A percentile compares a stretch with the other conserved stretches of the same genome.
These are phyloP conservation scores for Tausonia pullulans DNA, from an alignment of 1,284 basidiomycete genomes.

Conservation along the genomic window DNA sequence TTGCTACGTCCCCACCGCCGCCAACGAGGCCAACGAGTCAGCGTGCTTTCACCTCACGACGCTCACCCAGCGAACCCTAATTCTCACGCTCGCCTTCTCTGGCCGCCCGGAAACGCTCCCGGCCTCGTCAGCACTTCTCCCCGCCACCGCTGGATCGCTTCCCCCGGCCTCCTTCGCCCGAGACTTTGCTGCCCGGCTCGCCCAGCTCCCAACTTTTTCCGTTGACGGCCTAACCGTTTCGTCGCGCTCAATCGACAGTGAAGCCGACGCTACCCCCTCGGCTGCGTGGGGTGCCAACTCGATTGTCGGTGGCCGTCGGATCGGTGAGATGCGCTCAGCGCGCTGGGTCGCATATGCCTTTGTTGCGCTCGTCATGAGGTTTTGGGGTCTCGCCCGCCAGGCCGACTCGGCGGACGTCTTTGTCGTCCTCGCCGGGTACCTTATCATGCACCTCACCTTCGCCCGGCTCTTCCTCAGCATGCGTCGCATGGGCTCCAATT, in stretches of 20 bases:
- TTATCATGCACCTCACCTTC: slow-evolving; percentile 93
- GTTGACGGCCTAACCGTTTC: slow-evolving; percentile 30
- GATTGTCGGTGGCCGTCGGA: slow-evolving; percentile 19
- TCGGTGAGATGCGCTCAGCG: slow-evolving; percentile 50
- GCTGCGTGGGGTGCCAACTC: slow-evolving; percentile 11
- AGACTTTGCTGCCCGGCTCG: slow-evolving; percentile 1
- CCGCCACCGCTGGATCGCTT: neutral
- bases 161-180: slow-evolving; percentile 42
- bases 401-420: slow-evolving; percentile 94
- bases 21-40: neutral
- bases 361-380: slow-evolving; percentile 64
- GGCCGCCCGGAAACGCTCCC: slow-evolving; percentile 9
- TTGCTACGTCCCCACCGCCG: slow-evolving; percentile 12
- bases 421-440: slow-evolving; percentile 86
- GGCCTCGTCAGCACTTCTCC: slow-evolving; percentile 3
- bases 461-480: slow-evolving; percentile 79
- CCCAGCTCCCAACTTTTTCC: slow-evolving; percentile 17
- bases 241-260: neutral
- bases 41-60: slow-evolving; percentile 14
- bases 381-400: slow-evolving; percentile 77
- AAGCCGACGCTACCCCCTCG: neutral
- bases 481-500: slow-evolving; percentile 72
- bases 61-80: slow-evolving; percentile 2
- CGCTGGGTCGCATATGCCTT: slow-evolving; percentile 80
- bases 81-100: slow-evolving; percentile 16